phyloP scores from a whole-genome alignment of 2,329 filamentous ascomycete genomes.

The Talaromyces pinophilus region DNA sequence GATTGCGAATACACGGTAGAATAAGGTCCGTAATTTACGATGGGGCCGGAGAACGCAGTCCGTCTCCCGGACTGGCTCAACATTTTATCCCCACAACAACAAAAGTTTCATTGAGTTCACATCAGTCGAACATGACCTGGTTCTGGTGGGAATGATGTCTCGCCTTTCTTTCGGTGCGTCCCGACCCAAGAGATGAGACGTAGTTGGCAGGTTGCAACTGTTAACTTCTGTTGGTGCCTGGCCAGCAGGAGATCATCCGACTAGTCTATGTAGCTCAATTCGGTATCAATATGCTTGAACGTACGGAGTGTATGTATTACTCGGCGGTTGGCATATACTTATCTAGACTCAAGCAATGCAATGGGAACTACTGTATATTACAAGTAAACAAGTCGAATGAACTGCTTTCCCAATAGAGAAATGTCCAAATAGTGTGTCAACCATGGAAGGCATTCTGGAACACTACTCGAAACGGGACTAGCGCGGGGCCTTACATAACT shows the following conservation, averaged over 20 bases:
- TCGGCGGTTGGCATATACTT: too few relatives aligned
- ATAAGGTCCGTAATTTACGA: conserved; percentile 13
- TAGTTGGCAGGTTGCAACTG: too few relatives aligned
- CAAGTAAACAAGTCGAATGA: background rate
- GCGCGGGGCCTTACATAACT: background rate
- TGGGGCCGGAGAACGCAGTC: conserved; percentile 9
- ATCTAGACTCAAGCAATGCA: background rate
- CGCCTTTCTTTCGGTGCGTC: background rate
- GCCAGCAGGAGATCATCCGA: conserved; percentile 6
- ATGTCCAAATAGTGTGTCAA: background rate
- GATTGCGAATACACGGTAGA: conserved; percentile 14
- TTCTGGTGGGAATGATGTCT: conserved; percentile 4
- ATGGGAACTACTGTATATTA: background rate
- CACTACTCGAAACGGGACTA: conserved; percentile 8
- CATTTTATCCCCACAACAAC: conserved; percentile 20
- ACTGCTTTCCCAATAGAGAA: background rate
- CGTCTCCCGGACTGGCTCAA: conserved; percentile 17
- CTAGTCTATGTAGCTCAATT: background rate
- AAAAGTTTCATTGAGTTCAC: background rate
- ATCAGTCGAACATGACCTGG: background rate
- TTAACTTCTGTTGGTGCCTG: conserved; percentile 1
- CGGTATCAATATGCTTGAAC: background rate
- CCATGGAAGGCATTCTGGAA: conserved; percentile 19
- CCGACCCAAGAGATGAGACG: too few relatives aligned
- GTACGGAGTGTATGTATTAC: background rate